Evolutionary conservation across 345 rosid genomes (phyloP), one percentile per base, ranked within the genome.

Genomic region (Stellera chamaejasme): DNA sequence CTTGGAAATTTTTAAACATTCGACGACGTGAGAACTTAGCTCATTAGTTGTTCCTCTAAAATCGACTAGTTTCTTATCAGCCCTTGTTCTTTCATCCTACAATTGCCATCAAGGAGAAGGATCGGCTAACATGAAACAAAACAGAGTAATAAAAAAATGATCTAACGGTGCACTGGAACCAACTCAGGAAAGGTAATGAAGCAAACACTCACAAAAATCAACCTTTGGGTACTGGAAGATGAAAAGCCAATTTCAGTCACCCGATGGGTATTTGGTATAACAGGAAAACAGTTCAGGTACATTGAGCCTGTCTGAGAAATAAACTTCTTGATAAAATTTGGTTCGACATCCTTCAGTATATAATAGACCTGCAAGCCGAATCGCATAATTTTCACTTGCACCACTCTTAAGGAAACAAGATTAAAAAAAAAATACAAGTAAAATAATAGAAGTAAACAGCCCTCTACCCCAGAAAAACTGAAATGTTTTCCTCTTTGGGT

Each of bases 181-280:
- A 50, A 46, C 27, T 11, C 50, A 59, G 11, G 52, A 10, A 27
- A 14, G 36, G 25, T 32, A n/a, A 52, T 19, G 57, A 27, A 16
- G 45, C 54, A 16, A 45, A 13, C 27, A 66, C 96, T 80, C 74
- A 93, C 99, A 73, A 81, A 90, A 12, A 65, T 23, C 77, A 87
- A 66, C 28, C 79, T 69, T 65, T 73, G 74, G 13, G 84, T 89
- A 66, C 70, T 72, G 11, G 79, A 77, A 69, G 69, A 84, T 50
- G 76, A 56, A 65, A 79, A 73, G 26, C 66, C 66, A 43, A 85
- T 41, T 80, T 93, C 99, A 1, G 88, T 78, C 70, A 93, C 90
- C 27, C 99, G 97, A 43, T 83, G 85, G 75, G 75, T 68, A 52
- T 93, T 93, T 45, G 99, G 97, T 13, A 88, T 81, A 39, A 93